Percentiles rank a stretch among this genome's conserved stretches.
Evolutionary conservation across 257 asterid species (phyloP).

Genomic region (Linaria vulgaris): DNA sequence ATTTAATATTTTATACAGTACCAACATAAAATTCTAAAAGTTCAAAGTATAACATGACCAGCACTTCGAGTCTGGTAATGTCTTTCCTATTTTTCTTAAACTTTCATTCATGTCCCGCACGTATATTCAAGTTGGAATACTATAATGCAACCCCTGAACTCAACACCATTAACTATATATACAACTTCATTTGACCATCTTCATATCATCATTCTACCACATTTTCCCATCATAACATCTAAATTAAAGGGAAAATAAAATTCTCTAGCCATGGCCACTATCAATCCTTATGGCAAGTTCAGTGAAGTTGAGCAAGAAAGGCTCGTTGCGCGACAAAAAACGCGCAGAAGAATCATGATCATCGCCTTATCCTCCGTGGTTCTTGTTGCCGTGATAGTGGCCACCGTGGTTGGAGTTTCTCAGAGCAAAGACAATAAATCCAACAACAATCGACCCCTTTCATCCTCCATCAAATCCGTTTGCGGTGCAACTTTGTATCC

Average conservation of each 20-base stretch:
- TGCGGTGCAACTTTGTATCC: conserved; percentile 52
- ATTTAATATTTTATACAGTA: neutral
- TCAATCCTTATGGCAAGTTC: conserved; percentile 56
- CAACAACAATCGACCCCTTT: neutral
- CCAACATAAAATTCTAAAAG: neutral
- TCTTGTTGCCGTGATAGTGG: conserved; percentile 53
- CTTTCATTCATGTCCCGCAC: conserved; percentile 26
- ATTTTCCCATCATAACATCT: neutral
- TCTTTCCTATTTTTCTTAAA: neutral
- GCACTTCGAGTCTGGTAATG: conserved; percentile 24
- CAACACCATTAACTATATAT: conserved; percentile 11
- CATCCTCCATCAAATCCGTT: conserved; percentile 39
- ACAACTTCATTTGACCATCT: conserved; percentile 16
- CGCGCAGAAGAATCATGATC: conserved; percentile 50
- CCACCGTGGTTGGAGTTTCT: conserved; percentile 51
- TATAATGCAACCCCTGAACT: neutral
- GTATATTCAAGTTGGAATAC: conserved; percentile 19
- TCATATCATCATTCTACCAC: conserved; percentile 8
- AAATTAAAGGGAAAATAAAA: neutral
- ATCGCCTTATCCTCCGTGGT: conserved; percentile 50
- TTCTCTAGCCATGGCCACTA: conserved; percentile 36
- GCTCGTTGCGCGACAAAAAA: conserved; percentile 45
- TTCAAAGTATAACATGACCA: conserved; percentile 28
- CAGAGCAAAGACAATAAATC: conserved; percentile 30
- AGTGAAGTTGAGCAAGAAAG: conserved; percentile 58